Evolutionary conservation across 257 asterid species (phyloP).

Genomic region (Marsdenia floribunda): DNA sequence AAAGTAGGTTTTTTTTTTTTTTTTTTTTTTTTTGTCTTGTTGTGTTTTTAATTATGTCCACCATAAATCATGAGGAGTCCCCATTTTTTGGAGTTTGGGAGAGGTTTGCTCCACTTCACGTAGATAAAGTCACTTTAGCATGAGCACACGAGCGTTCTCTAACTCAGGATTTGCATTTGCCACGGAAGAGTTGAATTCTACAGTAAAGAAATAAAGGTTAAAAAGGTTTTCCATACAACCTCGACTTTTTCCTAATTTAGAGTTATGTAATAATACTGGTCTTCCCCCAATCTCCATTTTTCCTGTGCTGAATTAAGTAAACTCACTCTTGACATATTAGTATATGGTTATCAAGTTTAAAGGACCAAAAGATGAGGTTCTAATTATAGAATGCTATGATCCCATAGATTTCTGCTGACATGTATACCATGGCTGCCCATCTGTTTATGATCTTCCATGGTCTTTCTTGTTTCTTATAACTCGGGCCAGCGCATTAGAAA

Average conservation of each 20-base stretch:
- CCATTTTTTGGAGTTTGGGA: slow-evolving; percentile 4
- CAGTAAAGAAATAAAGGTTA: slow-evolving; percentile 10
- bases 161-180: slow-evolving; percentile 1
- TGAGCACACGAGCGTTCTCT: slow-evolving; percentile 15
- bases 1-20: not conserved
- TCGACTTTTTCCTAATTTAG: slow-evolving; percentile 1
- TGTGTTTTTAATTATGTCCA: not conserved
- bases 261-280: not conserved
- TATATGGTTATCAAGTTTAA: slow-evolving; percentile 7
- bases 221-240: not conserved
- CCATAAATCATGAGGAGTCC: not conserved
- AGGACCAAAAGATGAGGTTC: slow-evolving; percentile 5
- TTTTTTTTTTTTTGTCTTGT: not conserved
- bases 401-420: slow-evolving; percentile 1
- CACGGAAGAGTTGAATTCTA: slow-evolving; percentile 12
- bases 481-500: slow-evolving; percentile 17
- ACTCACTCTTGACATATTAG: slow-evolving; percentile 16
- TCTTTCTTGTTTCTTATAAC: slow-evolving; percentile 2
- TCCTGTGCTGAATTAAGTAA: not conserved
- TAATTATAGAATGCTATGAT: slow-evolving; percentile 4
- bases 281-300: not conserved
- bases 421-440: not conserved
- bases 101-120: slow-evolving; percentile 6
- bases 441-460: slow-evolving; percentile 5
- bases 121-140: slow-evolving; percentile 11